Evolutionary conservation across 164 flowering plant genomes (phyloP), one percentile per base, ranked within the genome.

Genomic region (Aristolochia californica): DNA sequence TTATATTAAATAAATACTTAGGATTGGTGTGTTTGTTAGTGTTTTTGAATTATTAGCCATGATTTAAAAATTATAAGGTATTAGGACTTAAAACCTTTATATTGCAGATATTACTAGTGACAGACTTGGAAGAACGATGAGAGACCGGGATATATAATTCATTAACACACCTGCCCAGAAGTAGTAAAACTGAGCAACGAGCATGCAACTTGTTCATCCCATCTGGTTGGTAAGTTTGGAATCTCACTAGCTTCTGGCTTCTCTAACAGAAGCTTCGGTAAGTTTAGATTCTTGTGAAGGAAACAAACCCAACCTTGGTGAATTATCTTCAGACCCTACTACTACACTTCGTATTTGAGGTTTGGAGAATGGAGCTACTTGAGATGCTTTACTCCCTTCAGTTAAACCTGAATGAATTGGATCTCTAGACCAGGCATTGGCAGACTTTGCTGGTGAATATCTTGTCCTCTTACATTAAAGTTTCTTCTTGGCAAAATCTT

Each of bases 381-480:
- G 22, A 51, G 68, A 66, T n/a, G 71, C 27, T 30, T 59, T 74
- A 54, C 64, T 72, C 56, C 58, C 70, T 4, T 11, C n/a, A 16
- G 48, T 60, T 62, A 58, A 25, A 21, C 57, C 64, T 53, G 77
- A 58, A 64, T 58, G 47, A 55, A 22, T 51, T 15, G 71, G 53
- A 54, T 59, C 62, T 59, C 59, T 61, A 12, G 74, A 57, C 21
- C 59, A 34, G 40, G 40, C 40, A 34, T 30, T 61, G 13, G 27
- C 56, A 34, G 74, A 43, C 16, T 27, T 56, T 62, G 57, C 14
- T 21, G 78, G 65, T 49, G 77, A 61, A 60, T 62, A 75, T 58
- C 68, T 82, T 60, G 64, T 34, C 62, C 64, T 51, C 49, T 73
- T 23, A 15, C 28, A 27, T n/a, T n/a, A 24, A n/a, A n/a, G 26